Base-by-base conservation (phyloP, 2,329 filamentous ascomycete species). In the Fusarium kyushuense region DNA sequence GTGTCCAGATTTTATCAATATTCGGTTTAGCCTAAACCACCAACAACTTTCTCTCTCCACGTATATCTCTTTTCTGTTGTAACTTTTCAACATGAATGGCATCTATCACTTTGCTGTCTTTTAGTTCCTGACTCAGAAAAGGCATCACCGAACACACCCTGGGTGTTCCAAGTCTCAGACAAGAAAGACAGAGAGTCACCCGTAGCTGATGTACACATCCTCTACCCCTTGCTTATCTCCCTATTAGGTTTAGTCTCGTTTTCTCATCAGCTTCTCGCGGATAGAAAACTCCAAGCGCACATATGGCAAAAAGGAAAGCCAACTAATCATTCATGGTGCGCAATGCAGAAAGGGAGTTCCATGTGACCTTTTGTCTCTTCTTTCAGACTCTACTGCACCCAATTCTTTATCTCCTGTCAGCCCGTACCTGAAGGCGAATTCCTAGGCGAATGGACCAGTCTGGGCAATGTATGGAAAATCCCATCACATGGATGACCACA, bases 281-380 rank as follows among this genome's bases (percentile, higher is more conserved):
- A 21, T 16, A 25, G 35, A 51, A 63, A 60, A 60, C 63, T 55
- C 45, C 40, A 56, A 62, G 62, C 62, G 41, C 61, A 58, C 43
- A 55, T 51, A 54, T 65, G 54, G 49, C 61, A 68, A 65, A 68
- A 68, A 61, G 60, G 41, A 67, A 67, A 64, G 48, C 49, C 63
- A 59, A 38, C 21, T 32, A 25, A 43, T 17, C 11, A 27, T 49
- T 17, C 16, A 33, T 23, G 46, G 21, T 13, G 46, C 35, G 33
- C 32, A 40, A 48, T 57, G 29, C 30, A 23, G 48, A 9, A 41
- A 54, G 42, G 35, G 29, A 42, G 43, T 23, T 21, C 29, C 65
- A 55, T 63, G 55, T 69, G 65, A 69, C 63, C 23, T 41, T 6
- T 32, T 30, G 32, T 27, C 42, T 41, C 42, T 49, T 45, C 32